Percentiles rank a stretch among this genome's conserved stretches.
phyloP scores from a whole-genome alignment of 495 filamentous ascomycete genomes.

The Chaetomium cochliodes region DNA sequence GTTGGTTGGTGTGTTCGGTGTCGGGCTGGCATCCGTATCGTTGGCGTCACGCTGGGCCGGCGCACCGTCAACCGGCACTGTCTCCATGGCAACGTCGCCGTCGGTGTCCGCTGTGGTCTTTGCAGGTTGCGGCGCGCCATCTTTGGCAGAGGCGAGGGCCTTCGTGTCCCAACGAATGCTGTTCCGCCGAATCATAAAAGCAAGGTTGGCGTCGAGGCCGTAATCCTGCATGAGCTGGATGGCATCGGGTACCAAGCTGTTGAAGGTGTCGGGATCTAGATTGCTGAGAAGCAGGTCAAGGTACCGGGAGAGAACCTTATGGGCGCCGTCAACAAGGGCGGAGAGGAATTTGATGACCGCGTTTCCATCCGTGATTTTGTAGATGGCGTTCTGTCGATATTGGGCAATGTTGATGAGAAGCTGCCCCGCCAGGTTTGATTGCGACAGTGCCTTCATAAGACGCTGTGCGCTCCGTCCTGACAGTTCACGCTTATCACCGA shows the following conservation, averaged over 20 bases:
- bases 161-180: constrained; percentile 56
- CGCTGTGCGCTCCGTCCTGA: constrained; percentile 63
- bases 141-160: constrained; percentile 22
- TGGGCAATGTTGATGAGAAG: constrained; percentile 87
- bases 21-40: constrained; percentile 16
- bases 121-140: constrained; percentile 30
- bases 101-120: constrained; percentile 39
- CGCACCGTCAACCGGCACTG: constrained; percentile 29
- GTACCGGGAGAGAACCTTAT: constrained; percentile 79
- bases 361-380: constrained; percentile 60
- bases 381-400: constrained; percentile 77
- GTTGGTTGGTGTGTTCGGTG: constrained; percentile 28
- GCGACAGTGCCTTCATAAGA: constrained; percentile 73
- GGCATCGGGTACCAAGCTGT: constrained; percentile 74
- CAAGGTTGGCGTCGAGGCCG: constrained; percentile 75
- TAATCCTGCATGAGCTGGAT: constrained; percentile 71
- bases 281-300: constrained; percentile 83
- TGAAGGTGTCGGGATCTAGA: constrained; percentile 73
- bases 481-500: constrained; percentile 74
- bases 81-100: constrained; percentile 42
- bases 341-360: constrained; percentile 79
- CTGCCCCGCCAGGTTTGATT: constrained; percentile 68
- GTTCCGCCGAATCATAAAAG: constrained; percentile 80
- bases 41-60: neutral
- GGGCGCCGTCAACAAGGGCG: constrained; percentile 85